Evolutionary conservation across 352 stramenopile species (phyloP), one percentile per base, ranked within the genome.

Genomic region (Phytopythium kandeliae): DNA sequence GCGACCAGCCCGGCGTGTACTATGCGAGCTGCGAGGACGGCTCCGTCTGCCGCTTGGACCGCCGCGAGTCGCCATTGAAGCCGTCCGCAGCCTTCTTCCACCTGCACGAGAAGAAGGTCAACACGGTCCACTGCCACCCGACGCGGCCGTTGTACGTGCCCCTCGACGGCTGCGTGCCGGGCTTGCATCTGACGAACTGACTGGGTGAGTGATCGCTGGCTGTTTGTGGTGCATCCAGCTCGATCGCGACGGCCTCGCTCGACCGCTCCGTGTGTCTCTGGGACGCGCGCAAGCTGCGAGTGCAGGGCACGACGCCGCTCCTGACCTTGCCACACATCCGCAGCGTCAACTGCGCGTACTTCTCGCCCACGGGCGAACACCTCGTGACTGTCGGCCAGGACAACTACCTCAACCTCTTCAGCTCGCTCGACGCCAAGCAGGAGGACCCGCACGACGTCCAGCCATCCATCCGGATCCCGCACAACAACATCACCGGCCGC

Each of bases 341-440:
- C 15, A 95, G 80, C 50, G 69, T 95, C 47, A 96, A 96, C 62
- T 93, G 81, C 48, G 86, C 83, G 12, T 94, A 95, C 54, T 92
- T 94, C 42, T 91, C 82, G 9, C 82, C 86, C 0, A 63, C 63
- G 19, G 86, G 86, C 4, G 57, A 62, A 0, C 76, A 85, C 56
- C 58, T 95, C 6, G 80, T 95, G 31, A 92, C 86, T 0, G 86
- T 95, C 30, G 76, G 78, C 0, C 80, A 90, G 43, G 85, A 96
- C 57, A 76, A 92, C 51, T 88, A 79, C 51, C 68, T 92, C 36
- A 69, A 90, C 51, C 54, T 92, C 47, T 91, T 86, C 56, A 63
- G 80, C 41, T 86, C 79, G 24, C 25, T 55, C 1, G 68, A 51
- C 8, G 60, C 65, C 33, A 58, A 67, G 7, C 54, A 68, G 33